These are phyloP conservation scores for Coleophoma cylindrospora DNA, from an alignment of 2,329 filamentous ascomycete species.

Conservation along the genomic window DNA sequence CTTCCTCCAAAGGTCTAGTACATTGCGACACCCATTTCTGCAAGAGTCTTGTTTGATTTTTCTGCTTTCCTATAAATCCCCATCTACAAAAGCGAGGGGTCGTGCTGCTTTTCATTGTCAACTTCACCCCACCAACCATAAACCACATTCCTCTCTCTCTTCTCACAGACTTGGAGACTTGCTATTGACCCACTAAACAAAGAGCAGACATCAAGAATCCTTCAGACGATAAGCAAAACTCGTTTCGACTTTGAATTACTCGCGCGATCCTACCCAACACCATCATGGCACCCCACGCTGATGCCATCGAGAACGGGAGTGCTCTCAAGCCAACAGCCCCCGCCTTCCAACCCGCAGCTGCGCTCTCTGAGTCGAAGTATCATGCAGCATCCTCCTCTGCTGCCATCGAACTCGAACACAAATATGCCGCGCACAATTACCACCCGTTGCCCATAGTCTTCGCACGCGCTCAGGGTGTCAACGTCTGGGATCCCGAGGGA, in stretches of 20 bases:
- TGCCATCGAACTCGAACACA: constrained; percentile 76
- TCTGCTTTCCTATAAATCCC: too few species aligned
- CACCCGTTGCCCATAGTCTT: constrained; percentile 95
- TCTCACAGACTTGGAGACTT: neutral
- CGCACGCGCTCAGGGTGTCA: constrained; percentile 74
- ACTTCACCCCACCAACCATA: neutral
- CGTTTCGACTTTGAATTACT: neutral
- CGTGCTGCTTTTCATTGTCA: neutral
- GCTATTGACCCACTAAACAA: neutral
- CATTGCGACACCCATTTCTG: neutral
- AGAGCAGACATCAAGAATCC: neutral
- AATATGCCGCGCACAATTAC: constrained; percentile 96
- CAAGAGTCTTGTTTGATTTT: too few species aligned
- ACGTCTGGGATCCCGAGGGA: constrained; percentile 96
- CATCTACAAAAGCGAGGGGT: neutral
- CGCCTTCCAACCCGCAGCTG: constrained; percentile 22
- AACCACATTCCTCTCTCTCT: neutral
- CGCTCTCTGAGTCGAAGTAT: constrained; percentile 35
- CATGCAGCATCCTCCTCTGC: constrained; percentile 74
- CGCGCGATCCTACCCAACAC: neutral
- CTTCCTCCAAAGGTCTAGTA: neutral
- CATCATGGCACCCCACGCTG: constrained; percentile 55
- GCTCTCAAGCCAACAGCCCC: constrained; percentile 26
- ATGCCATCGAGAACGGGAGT: constrained; percentile 33
- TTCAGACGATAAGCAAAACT: neutral